phyloP scores from a whole-genome alignment of 2,329 filamentous ascomycete species.

The Cordyceps javanica region DNA sequence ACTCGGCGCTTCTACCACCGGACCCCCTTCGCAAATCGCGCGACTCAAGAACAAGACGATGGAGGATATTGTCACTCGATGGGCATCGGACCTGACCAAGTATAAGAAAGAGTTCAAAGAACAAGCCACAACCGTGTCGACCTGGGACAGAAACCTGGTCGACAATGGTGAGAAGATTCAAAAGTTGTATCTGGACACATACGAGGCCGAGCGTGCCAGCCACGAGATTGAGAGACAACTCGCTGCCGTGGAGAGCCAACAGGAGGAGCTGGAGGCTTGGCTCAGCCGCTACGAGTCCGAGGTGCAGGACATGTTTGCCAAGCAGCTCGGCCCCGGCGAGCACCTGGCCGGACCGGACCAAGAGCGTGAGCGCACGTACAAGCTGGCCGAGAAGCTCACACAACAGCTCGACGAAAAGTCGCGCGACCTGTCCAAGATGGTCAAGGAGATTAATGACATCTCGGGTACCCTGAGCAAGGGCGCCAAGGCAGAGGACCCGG shows the following conservation, averaged over 20 bases:
- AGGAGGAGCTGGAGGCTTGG: conserved; percentile 83
- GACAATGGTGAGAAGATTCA: conserved; percentile 94
- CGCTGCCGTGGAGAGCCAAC: conserved; percentile 81
- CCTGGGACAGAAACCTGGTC: conserved; percentile 88
- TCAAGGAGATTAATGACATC: conserved; percentile 94
- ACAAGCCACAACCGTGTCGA: conserved; percentile 78
- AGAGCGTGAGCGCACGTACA: conserved; percentile 93
- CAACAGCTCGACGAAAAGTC: conserved; percentile 91
- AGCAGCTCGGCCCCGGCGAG: conserved; percentile 70
- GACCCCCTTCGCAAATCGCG: conserved; percentile 77
- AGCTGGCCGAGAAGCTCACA: conserved; percentile 87
- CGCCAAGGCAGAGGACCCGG: conserved; percentile 79
- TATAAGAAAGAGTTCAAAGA: conserved; percentile 96
- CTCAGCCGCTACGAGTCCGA: conserved; percentile 88
- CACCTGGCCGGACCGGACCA: conserved; percentile 83
- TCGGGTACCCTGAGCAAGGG: conserved; percentile 86
- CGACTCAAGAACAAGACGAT: conserved; percentile 97
- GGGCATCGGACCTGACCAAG: conserved; percentile 90
- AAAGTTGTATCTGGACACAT: conserved; percentile 84
- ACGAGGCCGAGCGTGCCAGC: conserved; percentile 88
- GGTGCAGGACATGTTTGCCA: conserved; percentile 80
- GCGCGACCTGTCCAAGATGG: conserved; percentile 89
- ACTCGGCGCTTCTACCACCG: conserved; percentile 69
- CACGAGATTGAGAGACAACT: conserved; percentile 92
- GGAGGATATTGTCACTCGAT: conserved; percentile 96